Evolutionary conservation across 108 stramenopile species (phyloP).

Genomic region (Skeletonema marinoi): DNA sequence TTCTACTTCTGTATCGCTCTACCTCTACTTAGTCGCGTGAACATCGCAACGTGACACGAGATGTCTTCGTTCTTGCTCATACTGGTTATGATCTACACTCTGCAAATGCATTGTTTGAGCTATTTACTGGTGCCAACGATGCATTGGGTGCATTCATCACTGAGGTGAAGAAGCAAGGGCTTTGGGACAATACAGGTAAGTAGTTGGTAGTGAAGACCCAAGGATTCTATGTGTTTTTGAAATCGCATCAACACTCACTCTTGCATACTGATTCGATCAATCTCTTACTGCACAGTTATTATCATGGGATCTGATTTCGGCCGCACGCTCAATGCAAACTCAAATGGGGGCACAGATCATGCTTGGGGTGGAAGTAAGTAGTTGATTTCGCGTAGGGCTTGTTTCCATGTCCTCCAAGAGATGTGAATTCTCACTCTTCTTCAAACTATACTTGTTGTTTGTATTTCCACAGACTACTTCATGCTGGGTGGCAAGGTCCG

Average conservation of each 20-base stretch:
- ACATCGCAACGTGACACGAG: conserved; percentile 20
- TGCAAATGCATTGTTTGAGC: background rate
- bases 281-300: too few species aligned
- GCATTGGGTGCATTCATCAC: conserved; percentile 32
- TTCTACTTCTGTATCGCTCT: too few species aligned
- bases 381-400: conserved; percentile 27
- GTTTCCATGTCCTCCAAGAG: too few species aligned
- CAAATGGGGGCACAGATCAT: conserved; percentile 44
- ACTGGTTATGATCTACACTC: conserved; percentile 31
- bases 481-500: too few species aligned
- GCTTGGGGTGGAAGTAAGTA: conserved; percentile 22
- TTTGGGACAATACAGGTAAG: conserved; percentile 59
- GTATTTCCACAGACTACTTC: too few species aligned
- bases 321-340: conserved; percentile 45
- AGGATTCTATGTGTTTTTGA: too few species aligned
- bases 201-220: too few species aligned
- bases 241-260: too few species aligned
- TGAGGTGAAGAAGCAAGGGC: conserved; percentile 26
- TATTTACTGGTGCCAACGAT: conserved; percentile 7
- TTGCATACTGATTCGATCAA: too few species aligned
- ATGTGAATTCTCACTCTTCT: too few species aligned
- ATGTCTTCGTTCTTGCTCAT: conserved; percentile 20
- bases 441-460: too few species aligned
- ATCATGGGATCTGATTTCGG: conserved; percentile 47
- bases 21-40: conserved; percentile 11